These are phyloP conservation scores for Ophiocordyceps robertsii DNA, from an alignment of 2,329 filamentous ascomycete species.

Conservation along the genomic window DNA sequence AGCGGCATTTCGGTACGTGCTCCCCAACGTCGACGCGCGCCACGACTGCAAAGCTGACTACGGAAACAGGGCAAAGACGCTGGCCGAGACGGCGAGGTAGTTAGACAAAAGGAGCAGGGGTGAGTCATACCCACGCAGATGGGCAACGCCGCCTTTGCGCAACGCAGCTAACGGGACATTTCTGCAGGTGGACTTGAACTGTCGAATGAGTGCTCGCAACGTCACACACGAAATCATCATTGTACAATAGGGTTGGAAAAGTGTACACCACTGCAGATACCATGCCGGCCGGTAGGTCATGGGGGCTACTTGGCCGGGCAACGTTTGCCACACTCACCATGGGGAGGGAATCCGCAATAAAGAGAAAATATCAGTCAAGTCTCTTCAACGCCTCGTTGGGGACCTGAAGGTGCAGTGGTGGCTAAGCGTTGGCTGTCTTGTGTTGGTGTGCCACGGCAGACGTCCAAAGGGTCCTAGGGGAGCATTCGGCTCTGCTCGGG, in stretches of 20 bases:
- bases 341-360: neutral
- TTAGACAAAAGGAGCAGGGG: slow-evolving; percentile 70
- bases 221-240: neutral
- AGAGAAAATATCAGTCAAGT: neutral
- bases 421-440: too few relatives aligned
- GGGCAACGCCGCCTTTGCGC: neutral
- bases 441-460: neutral
- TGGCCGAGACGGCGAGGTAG: slow-evolving; percentile 50
- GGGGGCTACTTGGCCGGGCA: neutral
- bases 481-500: too few relatives aligned
- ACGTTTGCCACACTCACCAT: neutral
- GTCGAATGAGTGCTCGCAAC: neutral
- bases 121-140: slow-evolving; percentile 25
- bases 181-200: slow-evolving; percentile 4
- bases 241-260: neutral
- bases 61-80: slow-evolving; percentile 51
- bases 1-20: slow-evolving; percentile 57
- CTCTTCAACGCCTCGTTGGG: neutral
- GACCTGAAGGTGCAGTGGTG: too few relatives aligned
- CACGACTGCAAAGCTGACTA: neutral
- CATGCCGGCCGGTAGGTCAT: neutral
- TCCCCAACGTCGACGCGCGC: too few relatives aligned
- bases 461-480: neutral
- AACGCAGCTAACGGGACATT: neutral
- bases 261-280: slow-evolving; percentile 1